phyloP scores from a whole-genome alignment of 2,329 filamentous ascomycete species.

The Leptosphaerulina australis region DNA sequence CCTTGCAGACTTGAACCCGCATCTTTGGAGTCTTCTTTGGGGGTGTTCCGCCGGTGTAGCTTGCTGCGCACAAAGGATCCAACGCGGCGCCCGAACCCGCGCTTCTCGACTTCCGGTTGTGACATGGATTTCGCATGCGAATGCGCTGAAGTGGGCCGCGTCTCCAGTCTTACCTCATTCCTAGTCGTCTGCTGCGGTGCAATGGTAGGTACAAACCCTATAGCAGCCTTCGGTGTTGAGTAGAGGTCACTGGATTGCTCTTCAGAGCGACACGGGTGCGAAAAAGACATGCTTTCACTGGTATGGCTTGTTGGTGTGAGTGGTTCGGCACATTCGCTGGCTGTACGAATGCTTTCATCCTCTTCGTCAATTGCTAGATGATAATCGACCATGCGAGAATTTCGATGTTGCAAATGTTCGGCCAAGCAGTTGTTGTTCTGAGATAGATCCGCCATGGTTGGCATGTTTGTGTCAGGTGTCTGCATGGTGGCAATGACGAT shows the following conservation, averaged over 20 bases:
- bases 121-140: constrained; percentile 11
- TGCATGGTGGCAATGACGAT: constrained; percentile 34
- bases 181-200: not conserved
- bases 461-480: constrained; percentile 22
- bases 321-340: constrained; percentile 48
- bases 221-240: constrained; percentile 22
- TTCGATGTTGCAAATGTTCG: constrained; percentile 32
- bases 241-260: constrained; percentile 30
- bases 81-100: constrained; percentile 40
- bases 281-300: constrained; percentile 39
- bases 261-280: constrained; percentile 40
- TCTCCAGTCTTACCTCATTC: not conserved
- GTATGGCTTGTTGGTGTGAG: constrained; percentile 47
- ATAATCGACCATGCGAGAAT: constrained; percentile 36
- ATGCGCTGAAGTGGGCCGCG: constrained; percentile 3
- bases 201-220: not conserved
- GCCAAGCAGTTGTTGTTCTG: constrained; percentile 27
- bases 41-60: constrained; percentile 33
- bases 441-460: constrained; percentile 29
- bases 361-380: constrained; percentile 46
- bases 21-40: constrained; percentile 26
- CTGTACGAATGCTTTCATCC: constrained; percentile 48
- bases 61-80: constrained; percentile 44
- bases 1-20: not conserved
- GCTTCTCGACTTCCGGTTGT: constrained; percentile 30